A percentile compares a stretch with the other conserved stretches of the same genome.
Evolutionary conservation across 2,329 filamentous ascomycete species (phyloP).

Genomic region (Monilinia polystroma): DNA sequence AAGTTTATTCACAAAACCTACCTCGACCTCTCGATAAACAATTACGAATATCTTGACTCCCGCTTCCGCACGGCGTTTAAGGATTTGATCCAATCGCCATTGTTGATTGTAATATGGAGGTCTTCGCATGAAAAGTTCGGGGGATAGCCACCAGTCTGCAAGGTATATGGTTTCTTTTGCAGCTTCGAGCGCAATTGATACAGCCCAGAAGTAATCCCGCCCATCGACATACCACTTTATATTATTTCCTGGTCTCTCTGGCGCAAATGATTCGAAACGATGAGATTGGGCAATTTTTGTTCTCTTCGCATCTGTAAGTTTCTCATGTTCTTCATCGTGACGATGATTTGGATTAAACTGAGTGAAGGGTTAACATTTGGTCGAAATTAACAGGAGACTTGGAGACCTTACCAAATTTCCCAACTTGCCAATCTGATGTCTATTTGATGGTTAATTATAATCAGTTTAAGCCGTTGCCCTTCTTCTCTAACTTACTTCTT

Average conservation of each 20-base stretch:
- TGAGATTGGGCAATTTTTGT: slow-evolving; percentile 68
- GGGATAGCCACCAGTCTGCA: slow-evolving; percentile 94
- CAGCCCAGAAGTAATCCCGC: slow-evolving; percentile 91
- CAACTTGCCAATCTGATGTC: slow-evolving; percentile 61
- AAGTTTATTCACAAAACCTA: slow-evolving; percentile 17
- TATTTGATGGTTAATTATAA: slow-evolving; percentile 32
- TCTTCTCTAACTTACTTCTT: slow-evolving; percentile 51
- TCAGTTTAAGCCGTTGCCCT: not conserved
- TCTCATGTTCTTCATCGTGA: slow-evolving; percentile 90
- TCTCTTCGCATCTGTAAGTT: slow-evolving; percentile 78
- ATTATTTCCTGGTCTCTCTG: slow-evolving; percentile 78
- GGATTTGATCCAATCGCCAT: slow-evolving; percentile 79
- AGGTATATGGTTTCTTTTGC: slow-evolving; percentile 96
- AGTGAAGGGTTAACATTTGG: slow-evolving; percentile 2
- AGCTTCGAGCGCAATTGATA: slow-evolving; percentile 83
- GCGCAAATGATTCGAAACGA: slow-evolving; percentile 88
- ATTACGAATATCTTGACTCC: slow-evolving; percentile 94
- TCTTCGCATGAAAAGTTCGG: slow-evolving; percentile 79
- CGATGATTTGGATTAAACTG: slow-evolving; percentile 81
- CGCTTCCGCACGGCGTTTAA: slow-evolving; percentile 86
- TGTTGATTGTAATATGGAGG: slow-evolving; percentile 81
- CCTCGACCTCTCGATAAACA: slow-evolving; percentile 75
- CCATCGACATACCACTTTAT: slow-evolving; percentile 98
- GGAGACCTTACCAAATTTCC: slow-evolving; percentile 54
- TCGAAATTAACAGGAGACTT: not conserved